Conservation (phyloP, 78 protist genomes). For the Dictyostelium discoideum region DNA sequence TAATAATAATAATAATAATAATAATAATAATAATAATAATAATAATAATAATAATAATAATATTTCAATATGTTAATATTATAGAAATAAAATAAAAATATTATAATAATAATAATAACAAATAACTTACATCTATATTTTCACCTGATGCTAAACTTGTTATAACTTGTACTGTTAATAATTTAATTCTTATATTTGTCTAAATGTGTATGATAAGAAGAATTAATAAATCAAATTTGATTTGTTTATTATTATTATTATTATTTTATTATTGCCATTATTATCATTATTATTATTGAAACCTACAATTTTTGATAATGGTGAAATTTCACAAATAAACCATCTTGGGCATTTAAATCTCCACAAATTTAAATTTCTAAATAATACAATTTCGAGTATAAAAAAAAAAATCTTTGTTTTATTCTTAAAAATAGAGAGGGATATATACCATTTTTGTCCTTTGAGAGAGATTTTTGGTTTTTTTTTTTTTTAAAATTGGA, state of each 20-base stretch:
- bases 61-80: too few species aligned
- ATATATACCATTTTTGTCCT: conserved; percentile 15
- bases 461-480: not conserved
- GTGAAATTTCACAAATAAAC: conserved; percentile 85
- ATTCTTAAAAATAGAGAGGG: not conserved
- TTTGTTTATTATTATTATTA: not conserved
- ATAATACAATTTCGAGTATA: not conserved
- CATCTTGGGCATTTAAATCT: conserved; percentile 93
- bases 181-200: conserved; percentile 80
- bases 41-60: too few species aligned
- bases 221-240: too few species aligned
- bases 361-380: conserved; percentile 93
- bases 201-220: too few species aligned
- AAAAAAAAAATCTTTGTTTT: not conserved
- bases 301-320: conserved; percentile 85
- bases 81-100: too few species aligned
- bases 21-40: not conserved
- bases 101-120: not conserved
- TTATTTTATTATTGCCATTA: not conserved
- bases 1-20: not conserved
- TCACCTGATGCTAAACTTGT: conserved; percentile 56
- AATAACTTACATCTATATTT: conserved; percentile 51
- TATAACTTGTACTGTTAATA: conserved; percentile 69
- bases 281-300: not conserved
- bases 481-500: not conserved